Conservation (phyloP, 176 grass and related monocot genomes). For the Tillandsia fasciculata region DNA sequence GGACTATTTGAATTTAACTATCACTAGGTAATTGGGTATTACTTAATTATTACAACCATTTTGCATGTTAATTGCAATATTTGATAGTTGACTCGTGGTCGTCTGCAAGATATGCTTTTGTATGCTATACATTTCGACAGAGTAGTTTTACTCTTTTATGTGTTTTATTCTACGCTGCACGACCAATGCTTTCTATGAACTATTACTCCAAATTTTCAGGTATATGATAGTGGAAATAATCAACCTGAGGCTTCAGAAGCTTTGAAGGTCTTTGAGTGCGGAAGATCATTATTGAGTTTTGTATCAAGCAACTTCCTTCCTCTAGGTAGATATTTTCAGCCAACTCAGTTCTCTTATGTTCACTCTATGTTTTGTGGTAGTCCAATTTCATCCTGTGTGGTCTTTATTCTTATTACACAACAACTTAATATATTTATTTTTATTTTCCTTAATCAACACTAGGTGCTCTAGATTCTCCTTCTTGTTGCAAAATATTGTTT, state of each 20-base stretch:
- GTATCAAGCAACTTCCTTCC: constrained; percentile 76
- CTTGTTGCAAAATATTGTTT: too few species aligned
- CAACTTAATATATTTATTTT: not conserved
- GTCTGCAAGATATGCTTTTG: too few species aligned
- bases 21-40: too few species aligned
- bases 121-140: too few species aligned
- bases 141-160: not conserved
- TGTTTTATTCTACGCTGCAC: not conserved
- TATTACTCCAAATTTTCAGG: constrained; percentile 21
- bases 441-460: too few species aligned
- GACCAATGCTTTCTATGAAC: not conserved
- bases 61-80: not conserved
- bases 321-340: constrained; percentile 34
- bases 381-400: not conserved
- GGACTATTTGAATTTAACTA: too few species aligned
- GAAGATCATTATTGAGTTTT: constrained; percentile 33
- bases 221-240: constrained; percentile 28
- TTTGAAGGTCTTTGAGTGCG: constrained; percentile 18
- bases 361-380: not conserved
- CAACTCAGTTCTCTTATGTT: not conserved
- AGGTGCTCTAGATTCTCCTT: too few species aligned
- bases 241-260: constrained; percentile 10
- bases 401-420: not conserved
- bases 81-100: too few species aligned
- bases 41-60: not conserved